Percentiles rank a stretch among this genome's conserved stretches.
phyloP scores from a whole-genome alignment of 441 rosid genomes.

The Gossypium trilobum region DNA sequence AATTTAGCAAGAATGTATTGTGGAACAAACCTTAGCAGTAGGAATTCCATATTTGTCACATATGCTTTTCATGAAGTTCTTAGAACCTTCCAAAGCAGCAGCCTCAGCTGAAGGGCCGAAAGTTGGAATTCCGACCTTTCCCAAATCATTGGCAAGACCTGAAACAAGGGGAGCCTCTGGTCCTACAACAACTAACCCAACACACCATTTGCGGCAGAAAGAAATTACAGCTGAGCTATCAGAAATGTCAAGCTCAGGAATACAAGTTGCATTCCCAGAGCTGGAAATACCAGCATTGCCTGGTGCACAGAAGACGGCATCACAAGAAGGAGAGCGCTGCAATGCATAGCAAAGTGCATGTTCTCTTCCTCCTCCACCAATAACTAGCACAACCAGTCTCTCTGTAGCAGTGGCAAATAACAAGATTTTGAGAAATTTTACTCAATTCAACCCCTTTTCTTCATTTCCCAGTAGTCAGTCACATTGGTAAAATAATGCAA shows the following conservation, averaged over 20 bases:
- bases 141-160: constrained; percentile 71
- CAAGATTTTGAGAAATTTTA: background rate
- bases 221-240: constrained; percentile 59
- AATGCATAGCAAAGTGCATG: constrained; percentile 84
- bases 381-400: constrained; percentile 61
- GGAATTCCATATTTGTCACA: constrained; percentile 83
- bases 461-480: background rate
- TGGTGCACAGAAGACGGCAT: constrained; percentile 73
- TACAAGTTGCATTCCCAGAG: constrained; percentile 73
- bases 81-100: constrained; percentile 94
- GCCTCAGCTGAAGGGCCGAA: constrained; percentile 93
- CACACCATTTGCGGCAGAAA: constrained; percentile 52
- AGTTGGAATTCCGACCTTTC: constrained; percentile 57
- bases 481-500: background rate
- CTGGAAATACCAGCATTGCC: constrained; percentile 77
- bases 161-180: constrained; percentile 93
- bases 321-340: constrained; percentile 64
- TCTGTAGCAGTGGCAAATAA: constrained; percentile 33
- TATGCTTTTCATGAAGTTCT: constrained; percentile 81
- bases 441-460: background rate
- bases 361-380: constrained; percentile 96
- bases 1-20: background rate
- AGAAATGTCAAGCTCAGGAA: constrained; percentile 56
- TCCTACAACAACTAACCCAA: constrained; percentile 78
- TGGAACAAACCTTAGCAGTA: constrained; percentile 68